Base-by-base conservation (phyloP, 2,329 filamentous ascomycete species). In the Monosporascus sp. region DNA sequence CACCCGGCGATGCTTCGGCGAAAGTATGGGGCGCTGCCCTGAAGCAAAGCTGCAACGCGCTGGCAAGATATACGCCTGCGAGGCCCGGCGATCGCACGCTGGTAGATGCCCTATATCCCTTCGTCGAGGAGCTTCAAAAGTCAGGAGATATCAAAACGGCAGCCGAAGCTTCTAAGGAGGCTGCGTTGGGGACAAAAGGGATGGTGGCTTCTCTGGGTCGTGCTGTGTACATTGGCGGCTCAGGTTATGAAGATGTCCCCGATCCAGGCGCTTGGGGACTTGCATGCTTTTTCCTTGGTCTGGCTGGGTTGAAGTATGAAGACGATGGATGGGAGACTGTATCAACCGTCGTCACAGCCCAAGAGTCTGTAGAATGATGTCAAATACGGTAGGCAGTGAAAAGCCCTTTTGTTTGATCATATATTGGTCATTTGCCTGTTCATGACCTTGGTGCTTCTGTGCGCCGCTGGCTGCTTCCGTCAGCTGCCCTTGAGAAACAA, bases 131-230 rank as follows among this genome's bases (percentile, higher is more conserved):
- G 3, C 79, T 97, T 2, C 77, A 73, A 7, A 71, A 80, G 64
- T 85, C 84, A 0, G 83, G 82, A 16, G 82, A 89, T 66, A 69
- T 94, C 20, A 80, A 83, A 59, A 78, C 84, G 66, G 92, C 94
- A 7, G 91, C 90, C 0, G 77, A 84, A 62, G 91, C 90, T 2
- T 87, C 91, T 0, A 81, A 82, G 58, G 78, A 84, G 47, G 94
- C 88, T 0, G 88, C 92, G 4, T 87, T 93, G 59, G 83, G 83
- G 31, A 97, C 94, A 20, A 96, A 92, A 76, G 88, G 87, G 24
- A 97, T 99, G 92, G 84, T 88, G 69, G 90, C 94, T 43, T 94
- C 87, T 62, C 76, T 99, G 41, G 94, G 94, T 7, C 77, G 91
- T 54, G 84, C 87, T 2, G 90, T 94, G 11, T 95, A 95, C 69